Percentiles rank a stretch among this genome's conserved stretches.
Evolutionary conservation across 169 alveolate genomes (phyloP).

Genomic region (Cryptosporidium xiaoi): DNA sequence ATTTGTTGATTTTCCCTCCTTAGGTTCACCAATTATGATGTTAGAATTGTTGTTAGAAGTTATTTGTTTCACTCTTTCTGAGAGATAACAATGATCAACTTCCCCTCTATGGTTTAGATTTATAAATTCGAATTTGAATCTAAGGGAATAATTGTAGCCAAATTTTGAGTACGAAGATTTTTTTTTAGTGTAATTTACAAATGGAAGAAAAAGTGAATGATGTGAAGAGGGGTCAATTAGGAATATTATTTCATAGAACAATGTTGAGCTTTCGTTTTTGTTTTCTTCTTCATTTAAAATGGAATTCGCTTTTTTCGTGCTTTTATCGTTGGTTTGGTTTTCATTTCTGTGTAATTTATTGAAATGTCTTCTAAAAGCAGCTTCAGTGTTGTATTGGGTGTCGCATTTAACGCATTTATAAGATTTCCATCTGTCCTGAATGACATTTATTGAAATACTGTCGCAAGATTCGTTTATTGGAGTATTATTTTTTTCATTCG

Average conservation of each 20-base stretch:
- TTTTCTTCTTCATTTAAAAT: constrained; percentile 17
- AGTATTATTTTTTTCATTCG: too few species aligned
- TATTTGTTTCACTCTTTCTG: constrained; percentile 74
- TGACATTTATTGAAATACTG: constrained; percentile 64
- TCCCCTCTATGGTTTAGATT: constrained; percentile 64
- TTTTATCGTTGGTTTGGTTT: not conserved
- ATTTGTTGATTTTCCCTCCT: not conserved
- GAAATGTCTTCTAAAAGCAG: constrained; percentile 73
- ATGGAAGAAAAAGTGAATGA: constrained; percentile 86
- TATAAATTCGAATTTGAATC: constrained; percentile 16
- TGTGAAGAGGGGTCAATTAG: constrained; percentile 86
- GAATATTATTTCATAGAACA: constrained; percentile 80
- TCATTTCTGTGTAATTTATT: constrained; percentile 47
- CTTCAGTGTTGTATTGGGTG: constrained; percentile 75
- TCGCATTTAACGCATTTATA: constrained; percentile 75
- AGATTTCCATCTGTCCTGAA: constrained; percentile 78
- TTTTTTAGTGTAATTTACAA: constrained; percentile 82
- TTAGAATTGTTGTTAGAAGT: not conserved
- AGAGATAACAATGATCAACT: constrained; percentile 69
- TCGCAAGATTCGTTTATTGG: not conserved
- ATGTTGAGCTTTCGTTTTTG: not conserved
- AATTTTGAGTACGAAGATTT: constrained; percentile 5
- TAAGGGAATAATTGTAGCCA: not conserved
- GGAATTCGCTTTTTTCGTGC: not conserved
- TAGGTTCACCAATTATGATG: not conserved